Evolutionary conservation across 108 stramenopile species (phyloP).

Genomic region (Cyclotella atomus): DNA sequence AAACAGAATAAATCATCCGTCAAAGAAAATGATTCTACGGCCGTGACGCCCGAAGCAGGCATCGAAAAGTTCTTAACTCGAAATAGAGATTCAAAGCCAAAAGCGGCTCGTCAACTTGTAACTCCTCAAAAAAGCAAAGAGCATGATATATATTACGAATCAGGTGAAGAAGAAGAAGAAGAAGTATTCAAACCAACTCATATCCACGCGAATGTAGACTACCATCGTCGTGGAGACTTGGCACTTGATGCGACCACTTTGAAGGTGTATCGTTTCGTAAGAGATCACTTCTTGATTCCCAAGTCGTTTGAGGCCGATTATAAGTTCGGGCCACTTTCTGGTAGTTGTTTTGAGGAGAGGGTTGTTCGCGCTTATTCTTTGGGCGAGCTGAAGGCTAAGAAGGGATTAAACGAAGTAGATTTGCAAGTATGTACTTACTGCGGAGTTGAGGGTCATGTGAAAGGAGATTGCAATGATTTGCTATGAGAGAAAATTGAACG

Average conservation of each 20-base stretch:
- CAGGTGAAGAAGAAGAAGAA: slow-evolving; percentile 27
- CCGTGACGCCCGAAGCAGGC: slow-evolving; percentile 35
- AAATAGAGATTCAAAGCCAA: slow-evolving; percentile 19
- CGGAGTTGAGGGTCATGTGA: slow-evolving; percentile 44
- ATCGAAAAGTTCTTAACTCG: slow-evolving; percentile 29
- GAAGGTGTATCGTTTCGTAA: slow-evolving; percentile 57
- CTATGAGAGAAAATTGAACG: slow-evolving; percentile 16
- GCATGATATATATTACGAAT: slow-evolving; percentile 23
- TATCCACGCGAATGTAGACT: slow-evolving; percentile 65
- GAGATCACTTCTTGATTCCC: slow-evolving; percentile 64
- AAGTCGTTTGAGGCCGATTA: slow-evolving; percentile 59
- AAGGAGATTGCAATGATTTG: slow-evolving; percentile 34
- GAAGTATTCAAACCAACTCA: slow-evolving; percentile 53
- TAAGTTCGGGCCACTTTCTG: slow-evolving; percentile 65
- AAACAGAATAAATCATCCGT: neutral
- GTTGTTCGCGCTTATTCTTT: slow-evolving; percentile 68
- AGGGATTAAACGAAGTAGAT: neutral
- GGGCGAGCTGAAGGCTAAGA: slow-evolving; percentile 46
- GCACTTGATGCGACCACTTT: slow-evolving; percentile 28
- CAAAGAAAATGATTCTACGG: neutral
- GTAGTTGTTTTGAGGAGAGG: slow-evolving; percentile 76
- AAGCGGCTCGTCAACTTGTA: slow-evolving; percentile 31
- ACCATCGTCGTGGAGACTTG: slow-evolving; percentile 55
- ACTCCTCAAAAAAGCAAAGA: slow-evolving; percentile 18
- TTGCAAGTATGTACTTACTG: slow-evolving; percentile 51